These are phyloP conservation scores for Aspergillus biplanus DNA, from an alignment of 495 filamentous ascomycete species.

Conservation along the genomic window DNA sequence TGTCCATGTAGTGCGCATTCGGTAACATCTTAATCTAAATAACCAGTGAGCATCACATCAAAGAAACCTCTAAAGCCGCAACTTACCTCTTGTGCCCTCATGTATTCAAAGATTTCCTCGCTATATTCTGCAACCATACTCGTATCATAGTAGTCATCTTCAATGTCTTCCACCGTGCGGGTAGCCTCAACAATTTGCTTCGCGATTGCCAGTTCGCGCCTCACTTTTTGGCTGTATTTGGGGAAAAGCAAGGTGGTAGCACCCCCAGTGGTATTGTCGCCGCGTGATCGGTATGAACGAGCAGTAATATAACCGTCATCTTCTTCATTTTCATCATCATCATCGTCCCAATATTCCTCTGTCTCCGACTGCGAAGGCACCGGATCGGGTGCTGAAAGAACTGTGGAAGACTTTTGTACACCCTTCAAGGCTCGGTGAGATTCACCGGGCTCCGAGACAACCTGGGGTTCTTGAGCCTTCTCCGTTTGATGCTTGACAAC, in stretches of 20 bases:
- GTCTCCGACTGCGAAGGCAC: slow-evolving; percentile 51
- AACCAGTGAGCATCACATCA: slow-evolving; percentile 24
- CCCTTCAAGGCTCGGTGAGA: slow-evolving; percentile 17
- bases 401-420: slow-evolving; percentile 16
- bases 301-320: slow-evolving; percentile 81
- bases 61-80: not conserved
- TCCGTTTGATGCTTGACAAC: slow-evolving; percentile 10
- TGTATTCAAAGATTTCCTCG: slow-evolving; percentile 92
- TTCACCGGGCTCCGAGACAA: slow-evolving; percentile 17
- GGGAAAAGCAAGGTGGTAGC: slow-evolving; percentile 76
- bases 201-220: slow-evolving; percentile 70
- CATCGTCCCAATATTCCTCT: slow-evolving; percentile 78
- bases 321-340: slow-evolving; percentile 78
- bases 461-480: slow-evolving; percentile 20
- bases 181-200: slow-evolving; percentile 66
- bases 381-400: slow-evolving; percentile 26
- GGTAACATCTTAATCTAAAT: slow-evolving; percentile 76
- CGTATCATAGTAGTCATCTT: slow-evolving; percentile 91
- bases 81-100: slow-evolving; percentile 86
- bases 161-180: slow-evolving; percentile 64
- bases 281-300: slow-evolving; percentile 70
- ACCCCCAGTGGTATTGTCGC: slow-evolving; percentile 79
- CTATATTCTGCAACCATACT: slow-evolving; percentile 98
- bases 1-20: slow-evolving; percentile 92
- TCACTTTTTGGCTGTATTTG: slow-evolving; percentile 60